phyloP scores from a whole-genome alignment of 2,329 filamentous ascomycete species.

The Colletotrichum horii region DNA sequence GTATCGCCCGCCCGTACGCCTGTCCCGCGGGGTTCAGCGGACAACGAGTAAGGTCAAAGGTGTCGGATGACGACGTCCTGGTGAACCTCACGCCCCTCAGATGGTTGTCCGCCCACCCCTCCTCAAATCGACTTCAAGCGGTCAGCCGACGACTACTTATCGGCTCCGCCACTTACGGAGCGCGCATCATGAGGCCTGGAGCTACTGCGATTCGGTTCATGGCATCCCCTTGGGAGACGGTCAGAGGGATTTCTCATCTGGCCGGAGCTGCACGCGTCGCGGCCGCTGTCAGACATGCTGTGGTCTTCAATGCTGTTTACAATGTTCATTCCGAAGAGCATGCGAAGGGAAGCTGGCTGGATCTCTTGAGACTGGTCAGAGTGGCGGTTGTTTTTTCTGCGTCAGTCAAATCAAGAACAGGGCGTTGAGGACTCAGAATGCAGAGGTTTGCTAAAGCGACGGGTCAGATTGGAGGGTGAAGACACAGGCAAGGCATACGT shows the following conservation, averaged over 20 bases:
- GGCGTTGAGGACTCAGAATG: neutral
- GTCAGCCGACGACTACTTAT: too few species aligned
- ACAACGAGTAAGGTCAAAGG: neutral
- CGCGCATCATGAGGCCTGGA: too few species aligned
- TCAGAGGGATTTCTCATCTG: too few species aligned
- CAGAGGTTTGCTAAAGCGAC: neutral
- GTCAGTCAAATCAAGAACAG: neutral
- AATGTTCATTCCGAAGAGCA: neutral
- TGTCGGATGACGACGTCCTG: neutral
- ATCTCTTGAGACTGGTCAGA: neutral
- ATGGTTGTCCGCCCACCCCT: too few species aligned
- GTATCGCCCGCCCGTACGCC: neutral
- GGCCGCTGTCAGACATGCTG: neutral
- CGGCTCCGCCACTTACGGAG: too few species aligned
- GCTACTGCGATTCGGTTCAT: too few species aligned
- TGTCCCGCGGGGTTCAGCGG: neutral
- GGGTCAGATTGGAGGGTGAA: neutral
- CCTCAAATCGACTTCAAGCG: too few species aligned
- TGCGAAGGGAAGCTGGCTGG: neutral
- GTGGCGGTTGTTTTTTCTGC: neutral
- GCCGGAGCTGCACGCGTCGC: neutral
- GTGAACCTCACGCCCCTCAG: neutral
- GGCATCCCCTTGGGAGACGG: too few species aligned
- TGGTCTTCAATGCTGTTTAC: neutral
- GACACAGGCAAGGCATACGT: neutral